Evolutionary conservation across 768 basidiomycete genomes (phyloP), one percentile per base, ranked within the genome.

Genomic region (Auricularia sp.): DNA sequence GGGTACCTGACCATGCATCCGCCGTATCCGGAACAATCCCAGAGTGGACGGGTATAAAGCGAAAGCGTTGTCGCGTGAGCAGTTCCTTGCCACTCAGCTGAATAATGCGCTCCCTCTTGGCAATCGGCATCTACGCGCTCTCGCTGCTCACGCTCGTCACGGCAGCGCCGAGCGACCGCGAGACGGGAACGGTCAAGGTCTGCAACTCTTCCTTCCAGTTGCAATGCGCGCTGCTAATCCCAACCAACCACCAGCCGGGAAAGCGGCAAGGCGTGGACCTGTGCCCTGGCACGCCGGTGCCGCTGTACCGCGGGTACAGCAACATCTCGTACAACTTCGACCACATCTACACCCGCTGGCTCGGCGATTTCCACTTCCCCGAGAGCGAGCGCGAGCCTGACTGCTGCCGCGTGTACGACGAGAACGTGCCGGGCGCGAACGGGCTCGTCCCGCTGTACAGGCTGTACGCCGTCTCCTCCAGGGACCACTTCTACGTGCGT

Each of bases 401-500:
- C 54, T 56, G 58, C 34, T 65, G 39, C n/a, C 42, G 34, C 43
- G 42, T 69, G 36, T 62, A 29, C 43, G 21, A 63, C n/a, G 53
- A 54, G 11, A 23, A n/a, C 12, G 21, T 58, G 36, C 21, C 47
- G 10, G 29, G 18, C 34, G 33, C 35, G 18, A 63, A 61, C 14
- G 39, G 39, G 8, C 39, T 42, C 39, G 35, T 64, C 11, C 68
- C 67, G 16, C 56, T 69, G 16, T 69, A 63, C 59, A 67, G 68
- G 21, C 51, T 67, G 36, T 67, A 56, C 34, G 35, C 44, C 42
- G 58, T 23, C 18, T 12, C 5, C 8, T 1, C 23, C 18, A 34
- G n/a, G 16, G 67, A 69, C 53, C 68, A 67, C 58, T 69, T 69
- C 65, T 69, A 68, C 63, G 39, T 42, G 39, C 39, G 39, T 42